A percentile compares a stretch with the other conserved stretches of the same genome.
Conservation (phyloP, 768 basidiomycete genomes). For the Megacollybia marginata region DNA sequence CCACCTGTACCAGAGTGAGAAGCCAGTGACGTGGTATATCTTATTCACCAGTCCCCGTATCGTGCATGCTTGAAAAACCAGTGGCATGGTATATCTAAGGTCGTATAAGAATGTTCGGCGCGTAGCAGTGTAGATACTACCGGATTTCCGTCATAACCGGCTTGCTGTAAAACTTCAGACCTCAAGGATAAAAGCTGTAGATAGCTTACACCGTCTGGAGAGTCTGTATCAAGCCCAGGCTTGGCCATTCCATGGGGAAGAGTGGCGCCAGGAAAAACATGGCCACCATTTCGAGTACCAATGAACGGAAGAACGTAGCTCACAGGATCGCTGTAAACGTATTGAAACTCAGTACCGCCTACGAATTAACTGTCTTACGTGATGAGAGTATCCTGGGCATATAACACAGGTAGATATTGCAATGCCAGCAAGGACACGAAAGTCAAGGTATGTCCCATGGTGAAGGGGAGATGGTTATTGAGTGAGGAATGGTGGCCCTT, state of each 20-base stretch:
- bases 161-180: too few species aligned
- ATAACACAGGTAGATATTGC: too few species aligned
- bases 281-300: slow-evolving; percentile 57
- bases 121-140: too few species aligned
- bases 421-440: too few species aligned
- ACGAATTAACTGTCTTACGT: too few species aligned
- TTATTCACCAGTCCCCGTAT: slow-evolving; percentile 56
- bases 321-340: slow-evolving; percentile 20
- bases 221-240: slow-evolving; percentile 60
- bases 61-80: slow-evolving; percentile 59
- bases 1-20: background rate
- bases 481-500: too few species aligned
- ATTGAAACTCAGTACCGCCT: too few species aligned
- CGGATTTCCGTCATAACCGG: too few species aligned
- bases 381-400: too few species aligned
- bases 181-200: slow-evolving; percentile 25
- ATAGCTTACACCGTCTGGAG: slow-evolving; percentile 43
- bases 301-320: slow-evolving; percentile 53
- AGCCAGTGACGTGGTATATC: slow-evolving; percentile 8
- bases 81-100: slow-evolving; percentile 22
- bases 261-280: slow-evolving; percentile 61
- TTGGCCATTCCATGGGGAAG: slow-evolving; percentile 68
- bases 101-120: too few species aligned
- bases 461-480: too few species aligned
- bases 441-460: too few species aligned